phyloP scores from a whole-genome alignment of 1,284 basidiomycete species.

The Lentinus polychrous region DNA sequence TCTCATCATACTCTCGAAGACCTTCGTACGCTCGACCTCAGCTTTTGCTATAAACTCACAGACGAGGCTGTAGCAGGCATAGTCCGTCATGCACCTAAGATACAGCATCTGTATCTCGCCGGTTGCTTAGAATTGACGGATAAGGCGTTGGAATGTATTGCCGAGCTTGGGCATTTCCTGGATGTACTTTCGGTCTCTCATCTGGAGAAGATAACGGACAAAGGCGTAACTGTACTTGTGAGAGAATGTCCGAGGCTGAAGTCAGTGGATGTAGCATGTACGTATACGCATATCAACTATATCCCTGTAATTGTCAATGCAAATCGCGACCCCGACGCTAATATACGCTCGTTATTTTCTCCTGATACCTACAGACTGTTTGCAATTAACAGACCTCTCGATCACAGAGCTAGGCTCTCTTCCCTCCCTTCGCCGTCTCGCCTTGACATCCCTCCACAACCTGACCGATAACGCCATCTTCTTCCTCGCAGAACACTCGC shows the following conservation, averaged over 20 bases:
- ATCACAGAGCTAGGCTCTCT: constrained; percentile 78
- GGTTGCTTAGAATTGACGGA: constrained; percentile 84
- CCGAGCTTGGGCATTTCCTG: constrained; percentile 68
- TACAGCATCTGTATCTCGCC: constrained; percentile 75
- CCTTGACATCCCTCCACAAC: constrained; percentile 68
- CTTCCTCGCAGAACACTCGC: constrained; percentile 56
- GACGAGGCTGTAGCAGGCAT: constrained; percentile 80
- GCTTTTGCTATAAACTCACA: constrained; percentile 64
- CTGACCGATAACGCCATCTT: constrained; percentile 66
- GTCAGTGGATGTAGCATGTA: constrained; percentile 85
- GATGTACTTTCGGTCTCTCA: constrained; percentile 82
- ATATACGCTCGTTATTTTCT: not conserved
- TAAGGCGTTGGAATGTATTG: constrained; percentile 60
- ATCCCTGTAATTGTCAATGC: not conserved
- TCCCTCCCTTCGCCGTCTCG: constrained; percentile 70
- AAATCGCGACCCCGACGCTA: not conserved
- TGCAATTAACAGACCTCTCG: constrained; percentile 78
- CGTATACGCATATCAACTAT: constrained; percentile 27
- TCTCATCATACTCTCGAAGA: constrained; percentile 53
- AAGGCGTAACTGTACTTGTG: constrained; percentile 65
- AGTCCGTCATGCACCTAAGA: constrained; percentile 70
- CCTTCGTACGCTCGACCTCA: constrained; percentile 73
- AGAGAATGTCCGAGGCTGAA: constrained; percentile 70
- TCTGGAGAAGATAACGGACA: constrained; percentile 75
- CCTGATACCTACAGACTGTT: constrained; percentile 50